Conservation (phyloP, 2,329 filamentous ascomycete species). For the Colletotrichum lupini region DNA sequence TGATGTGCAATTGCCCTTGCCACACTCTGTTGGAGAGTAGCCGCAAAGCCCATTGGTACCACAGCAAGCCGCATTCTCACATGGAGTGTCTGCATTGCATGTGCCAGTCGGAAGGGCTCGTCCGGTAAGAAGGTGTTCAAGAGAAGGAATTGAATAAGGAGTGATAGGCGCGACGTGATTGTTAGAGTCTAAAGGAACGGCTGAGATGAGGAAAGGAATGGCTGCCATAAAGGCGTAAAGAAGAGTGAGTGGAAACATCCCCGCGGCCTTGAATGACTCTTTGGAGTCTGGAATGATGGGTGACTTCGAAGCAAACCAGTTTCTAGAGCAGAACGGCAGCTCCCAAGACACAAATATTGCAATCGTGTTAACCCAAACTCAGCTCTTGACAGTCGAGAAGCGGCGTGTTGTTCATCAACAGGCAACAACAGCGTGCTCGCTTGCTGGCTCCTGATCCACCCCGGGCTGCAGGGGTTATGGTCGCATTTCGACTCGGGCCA, state of each 20-base stretch:
- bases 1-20: conserved; percentile 38
- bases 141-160: neutral
- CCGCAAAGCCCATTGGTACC: conserved; percentile 11
- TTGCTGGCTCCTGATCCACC: neutral
- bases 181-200: neutral
- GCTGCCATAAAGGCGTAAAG: neutral
- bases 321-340: neutral
- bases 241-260: neutral
- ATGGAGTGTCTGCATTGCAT: conserved; percentile 35
- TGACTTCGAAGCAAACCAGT: neutral
- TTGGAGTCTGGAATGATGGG: neutral
- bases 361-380: neutral
- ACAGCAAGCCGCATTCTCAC: conserved; percentile 39
- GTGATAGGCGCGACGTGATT: neutral
- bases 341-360: neutral
- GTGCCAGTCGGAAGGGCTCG: neutral
- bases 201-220: neutral
- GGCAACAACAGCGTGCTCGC: neutral
- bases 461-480: neutral
- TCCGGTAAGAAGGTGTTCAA: neutral
- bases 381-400: neutral
- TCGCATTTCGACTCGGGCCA: neutral
- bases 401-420: neutral
- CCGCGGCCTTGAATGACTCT: neutral
- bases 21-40: neutral